Base-by-base conservation (phyloP, 2,329 filamentous ascomycete species). In the Harringtonia aguacate region DNA sequence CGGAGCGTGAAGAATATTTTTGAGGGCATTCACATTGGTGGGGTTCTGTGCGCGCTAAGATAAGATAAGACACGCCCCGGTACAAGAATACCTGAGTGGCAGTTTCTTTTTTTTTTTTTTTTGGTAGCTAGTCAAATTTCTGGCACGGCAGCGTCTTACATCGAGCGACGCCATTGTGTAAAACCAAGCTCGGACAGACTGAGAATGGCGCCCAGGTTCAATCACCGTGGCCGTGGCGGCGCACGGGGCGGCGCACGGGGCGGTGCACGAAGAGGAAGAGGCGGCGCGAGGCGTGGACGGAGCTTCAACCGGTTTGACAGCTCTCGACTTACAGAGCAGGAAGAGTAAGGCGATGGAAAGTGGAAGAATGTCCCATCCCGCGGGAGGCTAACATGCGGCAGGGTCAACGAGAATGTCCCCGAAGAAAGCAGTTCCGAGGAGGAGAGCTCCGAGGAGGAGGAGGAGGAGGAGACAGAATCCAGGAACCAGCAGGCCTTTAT, bases 21-120 rank as follows among this genome's bases (percentile, higher is more conserved):
- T 50, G 42, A 53, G 47, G 50, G 48, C 41, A 50, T 51, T 50
- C 48, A 41, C 53, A 48, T 55, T 57, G 45, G 50, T 49, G 49
- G 48, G 47, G 50, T 46, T 64, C 70, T 73, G 70, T 73, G 70
- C 66, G 68, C 69, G 66, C 68, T 70, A 72, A 69, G 69, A 71
- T 71, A 72, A 69, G 57, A 17, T 3, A 1, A 15, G 35, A 45
- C 37, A 45, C 34, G 24, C 3, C 12, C 7, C 9, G 35, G 33
- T 42, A 33, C 35, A 20, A 8, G 35, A 5, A 36, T 38, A 14
- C 21, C n/a, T 31, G 43, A 36, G 40, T 42, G 40, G 31, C 33
- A 22, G 12, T 4, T 9, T 28, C 31, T 34, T 45, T 47, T 48
- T 38, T 36, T 36, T 35, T 46, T 39, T 42, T 27, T 20, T 35